Conservation (phyloP, 2,329 filamentous ascomycete species). For the Calonectria multiphialidica region DNA sequence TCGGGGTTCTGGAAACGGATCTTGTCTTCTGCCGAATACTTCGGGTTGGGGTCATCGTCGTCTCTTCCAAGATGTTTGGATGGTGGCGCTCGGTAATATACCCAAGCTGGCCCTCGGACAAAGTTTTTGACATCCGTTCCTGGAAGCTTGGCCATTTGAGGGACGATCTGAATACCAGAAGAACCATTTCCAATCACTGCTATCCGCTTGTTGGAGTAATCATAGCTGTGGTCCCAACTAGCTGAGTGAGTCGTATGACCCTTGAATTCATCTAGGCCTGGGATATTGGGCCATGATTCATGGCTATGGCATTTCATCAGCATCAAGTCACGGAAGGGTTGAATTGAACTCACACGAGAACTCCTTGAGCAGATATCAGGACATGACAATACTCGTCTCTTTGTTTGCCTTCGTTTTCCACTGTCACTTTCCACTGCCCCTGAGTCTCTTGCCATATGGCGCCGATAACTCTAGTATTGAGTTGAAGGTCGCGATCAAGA, state of each 20-base stretch:
- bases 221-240: conserved; percentile 34
- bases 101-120: conserved; percentile 50
- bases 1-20: conserved; percentile 64
- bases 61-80: conserved; percentile 45
- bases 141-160: conserved; percentile 42
- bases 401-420: conserved; percentile 25
- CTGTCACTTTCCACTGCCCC: conserved; percentile 38
- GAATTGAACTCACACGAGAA: conserved; percentile 31
- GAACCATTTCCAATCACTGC: conserved; percentile 38
- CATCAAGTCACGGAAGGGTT: rapidly evolving
- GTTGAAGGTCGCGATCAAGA: conserved; percentile 51
- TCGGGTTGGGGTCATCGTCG: conserved; percentile 44
- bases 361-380: conserved; percentile 36
- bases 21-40: conserved; percentile 54
- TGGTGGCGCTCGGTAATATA: conserved; percentile 49
- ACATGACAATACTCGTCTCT: conserved; percentile 38
- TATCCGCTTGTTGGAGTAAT: conserved; percentile 37
- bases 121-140: conserved; percentile 48
- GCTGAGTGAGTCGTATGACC: conserved; percentile 36
- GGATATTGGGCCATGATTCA: conserved; percentile 37
- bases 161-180: conserved; percentile 37
- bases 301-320: conserved; percentile 20
- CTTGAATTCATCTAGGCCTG: conserved; percentile 34
- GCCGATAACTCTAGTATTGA: conserved; percentile 47
- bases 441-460: conserved; percentile 33